Base-by-base conservation (phyloP, 768 basidiomycete species). In the Mrakia blollopis region DNA sequence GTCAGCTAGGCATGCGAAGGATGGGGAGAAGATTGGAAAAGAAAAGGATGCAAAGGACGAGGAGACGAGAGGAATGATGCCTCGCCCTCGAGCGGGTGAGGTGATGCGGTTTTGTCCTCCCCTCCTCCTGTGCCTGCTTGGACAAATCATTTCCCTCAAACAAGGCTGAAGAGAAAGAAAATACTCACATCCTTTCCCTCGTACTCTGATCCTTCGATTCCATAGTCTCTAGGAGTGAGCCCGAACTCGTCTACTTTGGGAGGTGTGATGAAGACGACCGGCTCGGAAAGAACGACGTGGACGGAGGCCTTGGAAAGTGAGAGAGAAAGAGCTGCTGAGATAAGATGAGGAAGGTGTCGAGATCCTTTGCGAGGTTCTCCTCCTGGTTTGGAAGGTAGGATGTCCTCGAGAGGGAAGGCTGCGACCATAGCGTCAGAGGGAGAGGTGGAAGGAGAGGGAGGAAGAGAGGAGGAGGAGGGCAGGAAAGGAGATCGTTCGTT, bases 141-240 rank as follows among this genome's bases (percentile, higher is more conserved):
- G 47, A 18, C 47, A 50, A 50, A 50, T 50, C 47, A 18, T 50
- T 50, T 18, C 47, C n/a, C n/a, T n/a, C n/a, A n/a, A 50, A 50
- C 16, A 50, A 61, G 23, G n/a, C 54, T 32, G n/a, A 61, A 2
- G 32, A n/a, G 65, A 25, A 44, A 21, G 32, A n/a, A 39, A 25
- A 44, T 8, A 68, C 65, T 68, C 65, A 68, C 65, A 68, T 68
- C 65, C 39, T 68, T 68, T 13, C 65, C 65, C 16, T 68, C 35
- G n/a, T 39, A 25, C 16, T 39, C 39, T 10, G 23, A 23, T 13
- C 37, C 65, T 7, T 68, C 18, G 39, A 65, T 65, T 18, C 63
- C 63, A 65, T 65, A 65, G 63, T 65, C 63, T 23, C 37, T 21
- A 7, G 63, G 63, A 18, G 63, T 37, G 23, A 68, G 25, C 23